Base-by-base conservation (phyloP, 2,329 filamentous ascomycete genomes). In the Lithohypha guttulata region DNA sequence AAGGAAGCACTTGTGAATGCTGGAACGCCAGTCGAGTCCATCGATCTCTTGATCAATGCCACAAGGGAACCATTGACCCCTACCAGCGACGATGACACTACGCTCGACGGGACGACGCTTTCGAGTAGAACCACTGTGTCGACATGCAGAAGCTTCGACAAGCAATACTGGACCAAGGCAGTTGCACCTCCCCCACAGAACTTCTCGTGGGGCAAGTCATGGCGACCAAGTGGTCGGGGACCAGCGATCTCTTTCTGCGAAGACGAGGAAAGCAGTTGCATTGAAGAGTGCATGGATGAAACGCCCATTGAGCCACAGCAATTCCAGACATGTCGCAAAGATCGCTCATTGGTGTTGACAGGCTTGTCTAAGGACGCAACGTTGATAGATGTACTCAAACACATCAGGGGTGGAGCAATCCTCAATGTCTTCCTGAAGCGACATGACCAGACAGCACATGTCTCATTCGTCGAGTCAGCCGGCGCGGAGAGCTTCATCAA, bases 351-450 rank as follows among this genome's bases (percentile, higher is more conserved):
- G 15, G 61, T 74, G 15, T 62, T 89, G 34, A 61, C 60, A 23
- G 77, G 79, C 42, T 65, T 91, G 1, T 63, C 78, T 1, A 70
- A 77, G 4, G 65, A 64, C 2, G 72, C 71, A 10, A 81, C 75
- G 0, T 74, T 82, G 52, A 68, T 67, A 32, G 81, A 91, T 46
- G 62, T 91, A 42, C 68, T 71, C 2, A 66, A 69, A 15, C 68
- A 70, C 8, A 61, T 91, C 36, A 75, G 79, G 42, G 84, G 84
- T 17, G 84, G 84, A 1, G 66, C 73, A 46, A 51, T 93, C 8
- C 58, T 87, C 8, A 80, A 85, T 46, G 63, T 89, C 27, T 79
- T 72, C 49, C 50, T 86, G 33, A 73, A 75, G 21, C 54, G 51
- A 6, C 59, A 70, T 28, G 77, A 84, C 36, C 71, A 71, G 21